Evolutionary conservation across 2,329 filamentous ascomycete species (phyloP).

Genomic region (Fragosphaeria purpurea): DNA sequence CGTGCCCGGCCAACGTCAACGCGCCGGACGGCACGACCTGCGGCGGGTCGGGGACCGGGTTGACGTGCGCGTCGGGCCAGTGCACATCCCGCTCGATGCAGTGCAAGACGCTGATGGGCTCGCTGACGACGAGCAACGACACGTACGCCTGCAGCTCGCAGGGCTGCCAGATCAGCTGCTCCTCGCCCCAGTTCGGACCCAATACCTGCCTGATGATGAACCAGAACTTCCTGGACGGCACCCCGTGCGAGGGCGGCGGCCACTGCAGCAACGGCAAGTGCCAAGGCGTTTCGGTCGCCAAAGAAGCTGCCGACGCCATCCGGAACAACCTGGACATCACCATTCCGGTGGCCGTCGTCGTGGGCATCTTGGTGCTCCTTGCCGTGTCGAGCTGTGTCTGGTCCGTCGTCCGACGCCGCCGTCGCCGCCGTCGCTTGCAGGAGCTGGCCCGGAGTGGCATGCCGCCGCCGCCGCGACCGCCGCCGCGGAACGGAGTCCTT

Average conservation of each 20-base stretch:
- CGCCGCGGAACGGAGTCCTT: not conserved
- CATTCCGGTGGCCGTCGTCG: constrained; percentile 63
- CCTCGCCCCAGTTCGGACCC: constrained; percentile 54
- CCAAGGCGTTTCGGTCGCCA: constrained; percentile 55
- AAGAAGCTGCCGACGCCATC: constrained; percentile 69
- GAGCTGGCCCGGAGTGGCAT: constrained; percentile 4
- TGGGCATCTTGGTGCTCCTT: constrained; percentile 65
- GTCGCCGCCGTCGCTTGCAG: constrained; percentile 4
- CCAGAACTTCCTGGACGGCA: constrained; percentile 92
- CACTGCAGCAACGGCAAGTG: constrained; percentile 71
- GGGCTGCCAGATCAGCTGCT: constrained; percentile 69
- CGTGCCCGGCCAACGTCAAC: constrained; percentile 65
- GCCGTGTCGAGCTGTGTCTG: constrained; percentile 57
- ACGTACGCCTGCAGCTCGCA: constrained; percentile 67
- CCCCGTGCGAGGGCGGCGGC: constrained; percentile 70
- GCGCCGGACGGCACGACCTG: constrained; percentile 62
- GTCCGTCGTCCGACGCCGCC: constrained; percentile 38
- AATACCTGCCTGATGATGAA: constrained; percentile 65
- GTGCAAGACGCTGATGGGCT: constrained; percentile 76
- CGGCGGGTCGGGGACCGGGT: constrained; percentile 48
- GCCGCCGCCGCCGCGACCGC: constrained; percentile 1
- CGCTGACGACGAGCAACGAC: constrained; percentile 60
- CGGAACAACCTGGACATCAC: constrained; percentile 66
- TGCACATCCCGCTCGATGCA: constrained; percentile 88
- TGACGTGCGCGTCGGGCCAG: constrained; percentile 82